A percentile compares a stretch with the other conserved stretches of the same genome.
Evolutionary conservation across 208 protist species (phyloP).

Genomic region (Wallacemonas sp.): DNA sequence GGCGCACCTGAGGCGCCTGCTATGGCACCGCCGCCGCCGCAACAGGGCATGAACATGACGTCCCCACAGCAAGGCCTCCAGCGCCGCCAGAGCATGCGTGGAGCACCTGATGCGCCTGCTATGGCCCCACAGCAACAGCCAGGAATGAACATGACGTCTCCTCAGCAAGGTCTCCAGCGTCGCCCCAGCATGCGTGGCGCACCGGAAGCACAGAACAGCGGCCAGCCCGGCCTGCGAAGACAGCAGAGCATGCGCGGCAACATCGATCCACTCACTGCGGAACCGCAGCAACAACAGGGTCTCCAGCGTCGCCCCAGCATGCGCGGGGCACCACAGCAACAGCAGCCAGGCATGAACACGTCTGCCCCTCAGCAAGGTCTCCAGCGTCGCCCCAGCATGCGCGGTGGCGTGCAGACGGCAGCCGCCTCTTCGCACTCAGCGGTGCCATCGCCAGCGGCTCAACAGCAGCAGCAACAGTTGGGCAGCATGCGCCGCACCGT

Average conservation of each 20-base stretch:
- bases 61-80: too few species aligned
- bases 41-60: too few species aligned
- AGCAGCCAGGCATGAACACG: not conserved
- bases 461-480: not conserved
- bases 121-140: too few species aligned
- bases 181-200: not conserved
- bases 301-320: slow-evolving; percentile 2
- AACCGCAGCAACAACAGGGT: not conserved
- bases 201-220: too few species aligned
- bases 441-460: too few species aligned
- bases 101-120: too few species aligned
- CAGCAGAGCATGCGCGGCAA: slow-evolving; percentile 16
- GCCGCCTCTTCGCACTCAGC: not conserved
- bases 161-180: slow-evolving; percentile 1
- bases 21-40: too few species aligned
- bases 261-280: not conserved
- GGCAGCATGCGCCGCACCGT: not conserved
- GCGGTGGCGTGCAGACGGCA: not conserved
- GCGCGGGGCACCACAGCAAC: not conserved
- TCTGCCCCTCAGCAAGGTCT: not conserved
- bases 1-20: not conserved
- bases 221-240: not conserved
- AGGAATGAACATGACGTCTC: too few species aligned
- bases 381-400: slow-evolving; percentile 6
- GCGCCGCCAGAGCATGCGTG: too few species aligned